Percentiles rank a stretch among this genome's conserved stretches.
phyloP scores from a whole-genome alignment of 2,329 filamentous ascomycete genomes.

The Paecilomyces fulvus region DNA sequence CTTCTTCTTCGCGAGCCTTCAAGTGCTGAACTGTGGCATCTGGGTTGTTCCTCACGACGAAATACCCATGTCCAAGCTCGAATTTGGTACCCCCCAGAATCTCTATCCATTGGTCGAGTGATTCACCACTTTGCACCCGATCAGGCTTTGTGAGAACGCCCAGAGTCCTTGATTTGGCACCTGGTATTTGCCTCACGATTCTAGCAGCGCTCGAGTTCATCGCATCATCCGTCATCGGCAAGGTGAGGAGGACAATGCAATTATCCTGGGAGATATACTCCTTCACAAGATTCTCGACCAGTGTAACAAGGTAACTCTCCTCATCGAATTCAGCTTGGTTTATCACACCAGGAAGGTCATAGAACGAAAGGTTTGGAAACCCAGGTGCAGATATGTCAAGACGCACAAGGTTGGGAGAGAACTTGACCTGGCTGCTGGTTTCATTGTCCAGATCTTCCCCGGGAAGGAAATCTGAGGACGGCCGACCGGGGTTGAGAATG shows the following conservation, averaged over 20 bases:
- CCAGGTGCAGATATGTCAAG: conserved; percentile 65
- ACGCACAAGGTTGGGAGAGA: conserved; percentile 73
- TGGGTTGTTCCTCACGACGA: conserved; percentile 57
- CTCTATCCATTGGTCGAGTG: conserved; percentile 50
- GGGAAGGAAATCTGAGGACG: conserved; percentile 48
- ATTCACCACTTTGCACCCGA: conserved; percentile 47
- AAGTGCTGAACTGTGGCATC: conserved; percentile 36
- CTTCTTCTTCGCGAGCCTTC: conserved; percentile 42
- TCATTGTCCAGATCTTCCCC: conserved; percentile 33
- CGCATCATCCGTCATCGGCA: conserved; percentile 70
- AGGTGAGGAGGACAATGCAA: conserved; percentile 67
- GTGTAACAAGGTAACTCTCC: conserved; percentile 60
- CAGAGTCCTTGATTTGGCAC: conserved; percentile 53
- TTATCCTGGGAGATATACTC: conserved; percentile 62
- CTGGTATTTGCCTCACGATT: conserved; percentile 48
- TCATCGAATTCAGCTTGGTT: conserved; percentile 55
- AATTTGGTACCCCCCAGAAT: conserved; percentile 58
- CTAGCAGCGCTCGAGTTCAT: conserved; percentile 65
- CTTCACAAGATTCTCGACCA: conserved; percentile 62
- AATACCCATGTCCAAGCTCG: conserved; percentile 65
- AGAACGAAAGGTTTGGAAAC: conserved; percentile 69
- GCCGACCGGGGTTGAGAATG: conserved; percentile 57
- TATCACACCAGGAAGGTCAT: conserved; percentile 78
- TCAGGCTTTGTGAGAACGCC: conserved; percentile 85
- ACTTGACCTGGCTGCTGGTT: conserved; percentile 47